Conservation (phyloP, 495 filamentous ascomycete species). For the Poronia punctata region DNA sequence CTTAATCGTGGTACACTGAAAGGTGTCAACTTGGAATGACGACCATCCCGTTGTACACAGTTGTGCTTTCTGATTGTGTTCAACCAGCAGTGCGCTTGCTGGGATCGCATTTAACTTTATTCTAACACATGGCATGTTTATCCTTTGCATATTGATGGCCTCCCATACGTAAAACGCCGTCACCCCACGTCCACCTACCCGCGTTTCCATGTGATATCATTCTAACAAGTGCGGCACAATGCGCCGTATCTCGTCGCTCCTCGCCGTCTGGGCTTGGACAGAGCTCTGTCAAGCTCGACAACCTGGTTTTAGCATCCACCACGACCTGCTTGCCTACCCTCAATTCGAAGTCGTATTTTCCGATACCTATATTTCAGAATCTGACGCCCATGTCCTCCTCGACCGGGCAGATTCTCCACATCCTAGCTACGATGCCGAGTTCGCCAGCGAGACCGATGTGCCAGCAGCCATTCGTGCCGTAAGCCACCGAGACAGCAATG, state of each 20-base stretch:
- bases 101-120: no score
- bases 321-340: conserved; percentile 86
- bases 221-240: conserved; percentile 38
- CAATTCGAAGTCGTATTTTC: conserved; percentile 86
- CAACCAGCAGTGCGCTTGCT: no score
- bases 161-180: background rate
- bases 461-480: conserved; percentile 24
- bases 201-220: conserved; percentile 24
- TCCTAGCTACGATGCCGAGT: conserved; percentile 24
- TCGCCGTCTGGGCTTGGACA: conserved; percentile 22
- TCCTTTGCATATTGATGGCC: no score
- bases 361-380: conserved; percentile 64
- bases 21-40: no score
- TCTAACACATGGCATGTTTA: conserved; percentile 2
- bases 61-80: no score
- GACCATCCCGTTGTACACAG: no score
- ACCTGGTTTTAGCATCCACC: conserved; percentile 58
- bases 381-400: conserved; percentile 57
- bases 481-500: conserved; percentile 22
- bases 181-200: conserved; percentile 1
- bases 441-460: conserved; percentile 29
- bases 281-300: conserved; percentile 37
- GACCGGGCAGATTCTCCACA: conserved; percentile 24
- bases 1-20: no score
- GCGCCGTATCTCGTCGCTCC: conserved; percentile 38